Evolutionary conservation across 306 rosid genomes (phyloP).

Genomic region (Acmispon strigosus): DNA sequence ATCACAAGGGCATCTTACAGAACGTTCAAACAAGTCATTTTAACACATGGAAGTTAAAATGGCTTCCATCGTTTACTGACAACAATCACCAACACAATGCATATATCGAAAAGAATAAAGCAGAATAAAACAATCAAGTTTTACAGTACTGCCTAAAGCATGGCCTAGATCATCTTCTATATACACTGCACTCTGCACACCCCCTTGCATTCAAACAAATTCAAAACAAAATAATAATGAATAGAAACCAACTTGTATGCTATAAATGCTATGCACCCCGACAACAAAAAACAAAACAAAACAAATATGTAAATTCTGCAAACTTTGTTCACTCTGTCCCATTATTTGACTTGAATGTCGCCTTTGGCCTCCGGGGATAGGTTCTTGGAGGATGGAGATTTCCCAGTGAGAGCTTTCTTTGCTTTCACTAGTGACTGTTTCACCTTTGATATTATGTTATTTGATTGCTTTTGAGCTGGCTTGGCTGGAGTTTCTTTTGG

Average conservation of each 20-base stretch:
- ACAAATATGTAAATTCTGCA: constrained; percentile 27
- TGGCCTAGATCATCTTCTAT: constrained; percentile 44
- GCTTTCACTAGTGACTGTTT: constrained; percentile 80
- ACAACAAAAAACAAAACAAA: constrained; percentile 14
- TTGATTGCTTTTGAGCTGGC: constrained; percentile 62
- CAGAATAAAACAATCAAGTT: constrained; percentile 32
- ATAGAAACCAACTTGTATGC: constrained; percentile 22
- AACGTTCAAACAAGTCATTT: not conserved
- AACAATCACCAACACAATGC: constrained; percentile 29
- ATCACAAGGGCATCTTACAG: not conserved
- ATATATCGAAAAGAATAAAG: constrained; percentile 33
- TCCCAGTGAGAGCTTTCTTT: constrained; percentile 73
- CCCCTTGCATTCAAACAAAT: constrained; percentile 39
- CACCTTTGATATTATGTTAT: constrained; percentile 63
- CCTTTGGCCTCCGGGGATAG: constrained; percentile 51
- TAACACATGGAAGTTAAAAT: constrained; percentile 10
- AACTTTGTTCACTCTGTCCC: constrained; percentile 8
- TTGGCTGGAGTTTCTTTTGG: constrained; percentile 51
- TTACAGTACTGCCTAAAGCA: constrained; percentile 34
- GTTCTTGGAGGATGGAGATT: constrained; percentile 69
- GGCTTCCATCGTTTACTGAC: constrained; percentile 23
- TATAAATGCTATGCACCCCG: constrained; percentile 27
- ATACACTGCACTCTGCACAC: constrained; percentile 49
- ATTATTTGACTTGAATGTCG: constrained; percentile 62
- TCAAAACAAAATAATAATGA: constrained; percentile 30